These are phyloP conservation scores for Dalbergia cochinchinensis DNA, from an alignment of 306 rosid species.

Conservation along the genomic window DNA sequence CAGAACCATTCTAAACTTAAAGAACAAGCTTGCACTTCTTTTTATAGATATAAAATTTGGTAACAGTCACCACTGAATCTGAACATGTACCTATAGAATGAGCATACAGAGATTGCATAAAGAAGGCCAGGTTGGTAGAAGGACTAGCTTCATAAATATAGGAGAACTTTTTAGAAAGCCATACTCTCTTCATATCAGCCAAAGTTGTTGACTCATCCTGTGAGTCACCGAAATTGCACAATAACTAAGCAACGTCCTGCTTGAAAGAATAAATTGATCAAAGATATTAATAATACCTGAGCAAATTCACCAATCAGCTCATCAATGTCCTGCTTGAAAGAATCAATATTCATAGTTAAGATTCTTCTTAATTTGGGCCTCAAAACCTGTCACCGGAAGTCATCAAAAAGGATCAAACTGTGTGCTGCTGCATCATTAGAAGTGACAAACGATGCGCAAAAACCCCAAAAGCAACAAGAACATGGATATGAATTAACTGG, in stretches of 20 bases:
- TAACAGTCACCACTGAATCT: neutral
- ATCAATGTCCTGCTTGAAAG: slow-evolving; percentile 76
- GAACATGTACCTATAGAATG: slow-evolving; percentile 72
- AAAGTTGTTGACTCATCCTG: slow-evolving; percentile 71
- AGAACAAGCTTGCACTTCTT: slow-evolving; percentile 20
- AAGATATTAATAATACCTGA: slow-evolving; percentile 48
- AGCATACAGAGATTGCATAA: slow-evolving; percentile 85
- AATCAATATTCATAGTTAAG: slow-evolving; percentile 55
- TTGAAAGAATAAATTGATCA: too few species aligned
- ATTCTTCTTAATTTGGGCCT: slow-evolving; percentile 27
- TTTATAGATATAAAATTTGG: slow-evolving; percentile 2
- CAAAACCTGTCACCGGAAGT: slow-evolving; percentile 2
- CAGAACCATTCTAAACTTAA: neutral
- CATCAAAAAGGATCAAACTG: slow-evolving; percentile 3
- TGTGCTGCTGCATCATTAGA: neutral
- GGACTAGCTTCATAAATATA: slow-evolving; percentile 82
- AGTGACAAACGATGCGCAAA: neutral
- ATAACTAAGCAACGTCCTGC: neutral
- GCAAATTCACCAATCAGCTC: slow-evolving; percentile 73
- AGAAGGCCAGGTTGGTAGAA: slow-evolving; percentile 75
- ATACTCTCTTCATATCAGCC: slow-evolving; percentile 76
- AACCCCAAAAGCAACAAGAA: slow-evolving; percentile 31
- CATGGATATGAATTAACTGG: neutral
- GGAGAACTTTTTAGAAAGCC: slow-evolving; percentile 84
- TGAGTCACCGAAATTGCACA: slow-evolving; percentile 36